A percentile compares a stretch with the other conserved stretches of the same genome.
Conservation (phyloP, 1,139 yeast species). For the Candida buenavistaensis region DNA sequence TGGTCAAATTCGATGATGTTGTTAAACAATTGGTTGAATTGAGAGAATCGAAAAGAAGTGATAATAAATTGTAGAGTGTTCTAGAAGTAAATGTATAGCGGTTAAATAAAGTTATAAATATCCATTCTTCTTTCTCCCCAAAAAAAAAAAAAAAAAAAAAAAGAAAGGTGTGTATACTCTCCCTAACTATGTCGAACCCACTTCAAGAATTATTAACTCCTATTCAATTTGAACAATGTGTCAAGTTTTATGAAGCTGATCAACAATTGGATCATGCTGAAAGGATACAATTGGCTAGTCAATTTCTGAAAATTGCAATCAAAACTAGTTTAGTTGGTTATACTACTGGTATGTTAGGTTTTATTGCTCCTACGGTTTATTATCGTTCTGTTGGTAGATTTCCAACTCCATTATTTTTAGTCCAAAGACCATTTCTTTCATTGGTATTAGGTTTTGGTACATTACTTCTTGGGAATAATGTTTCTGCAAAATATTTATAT, state of each 20-base stretch:
- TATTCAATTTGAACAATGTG: constrained; percentile 33
- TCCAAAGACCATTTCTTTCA: constrained; percentile 37
- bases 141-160: background rate
- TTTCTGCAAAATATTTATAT: constrained; percentile 26
- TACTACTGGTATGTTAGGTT: constrained; percentile 23
- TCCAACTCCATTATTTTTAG: constrained; percentile 9
- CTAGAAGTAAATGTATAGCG: background rate
- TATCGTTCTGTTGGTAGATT: constrained; percentile 12
- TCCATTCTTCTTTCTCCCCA: background rate
- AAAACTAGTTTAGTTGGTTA: constrained; percentile 30
- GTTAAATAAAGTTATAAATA: too few relatives aligned
- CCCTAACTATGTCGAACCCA: too few relatives aligned
- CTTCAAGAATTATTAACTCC: constrained; percentile 23
- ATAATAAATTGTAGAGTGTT: constrained; percentile 46
- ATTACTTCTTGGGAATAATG: constrained; percentile 25
- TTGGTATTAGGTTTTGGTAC: constrained; percentile 31
- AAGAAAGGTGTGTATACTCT: too few relatives aligned
- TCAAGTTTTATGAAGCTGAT: constrained; percentile 46
- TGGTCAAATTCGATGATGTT: constrained; percentile 69
- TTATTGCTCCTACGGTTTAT: constrained; percentile 28
- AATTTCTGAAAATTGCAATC: constrained; percentile 27
- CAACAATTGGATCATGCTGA: constrained; percentile 31
- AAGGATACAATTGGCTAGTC: constrained; percentile 30
- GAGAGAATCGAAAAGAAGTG: constrained; percentile 68
- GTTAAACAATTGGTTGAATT: constrained; percentile 63